Evolutionary conservation across 805 yeast genomes (phyloP).

Genomic region (Metschnikowia lochheadii): DNA sequence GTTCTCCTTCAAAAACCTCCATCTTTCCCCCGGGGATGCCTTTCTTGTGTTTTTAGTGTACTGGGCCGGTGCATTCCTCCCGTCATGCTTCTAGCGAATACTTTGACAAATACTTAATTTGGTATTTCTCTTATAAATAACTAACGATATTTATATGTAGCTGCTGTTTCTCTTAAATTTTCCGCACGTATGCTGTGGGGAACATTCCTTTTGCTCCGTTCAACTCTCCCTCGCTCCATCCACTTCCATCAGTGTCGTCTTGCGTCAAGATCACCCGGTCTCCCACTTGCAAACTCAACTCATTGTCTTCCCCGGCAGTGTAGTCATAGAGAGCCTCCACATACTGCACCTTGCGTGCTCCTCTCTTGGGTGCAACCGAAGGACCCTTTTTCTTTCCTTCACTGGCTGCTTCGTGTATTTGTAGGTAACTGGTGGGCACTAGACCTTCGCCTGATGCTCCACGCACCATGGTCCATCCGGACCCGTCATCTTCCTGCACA

Average conservation of each 20-base stretch:
- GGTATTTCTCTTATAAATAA: constrained; percentile 22
- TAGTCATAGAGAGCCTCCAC: constrained; percentile 74
- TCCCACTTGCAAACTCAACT: constrained; percentile 66
- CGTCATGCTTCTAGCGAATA: constrained; percentile 19
- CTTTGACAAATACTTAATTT: constrained; percentile 20
- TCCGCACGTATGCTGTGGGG: constrained; percentile 71
- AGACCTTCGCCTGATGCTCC: constrained; percentile 56
- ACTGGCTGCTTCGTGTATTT: constrained; percentile 19
- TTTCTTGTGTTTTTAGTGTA: constrained; percentile 20
- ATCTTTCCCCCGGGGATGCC: constrained; percentile 12
- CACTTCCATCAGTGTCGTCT: constrained; percentile 63
- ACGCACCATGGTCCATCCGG: constrained; percentile 81
- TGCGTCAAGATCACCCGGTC: constrained; percentile 64
- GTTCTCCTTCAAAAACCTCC: constrained; percentile 9
- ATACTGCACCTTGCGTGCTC: constrained; percentile 60
- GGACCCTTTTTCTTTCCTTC: constrained; percentile 57
- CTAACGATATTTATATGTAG: constrained; percentile 14
- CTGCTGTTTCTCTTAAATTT: constrained; percentile 17
- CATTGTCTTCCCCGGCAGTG: constrained; percentile 74
- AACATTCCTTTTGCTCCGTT: constrained; percentile 63
- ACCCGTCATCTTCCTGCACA: constrained; percentile 72
- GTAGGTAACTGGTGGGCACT: constrained; percentile 81
- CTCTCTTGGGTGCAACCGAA: constrained; percentile 73
- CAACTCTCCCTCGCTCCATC: constrained; percentile 93
- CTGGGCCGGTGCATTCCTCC: constrained; percentile 14